A percentile compares a stretch with the other conserved stretches of the same genome.
These are phyloP conservation scores for Chytriomyces hyalinus DNA, from an alignment of 192 early-diverging fungal species.

Conservation along the genomic window DNA sequence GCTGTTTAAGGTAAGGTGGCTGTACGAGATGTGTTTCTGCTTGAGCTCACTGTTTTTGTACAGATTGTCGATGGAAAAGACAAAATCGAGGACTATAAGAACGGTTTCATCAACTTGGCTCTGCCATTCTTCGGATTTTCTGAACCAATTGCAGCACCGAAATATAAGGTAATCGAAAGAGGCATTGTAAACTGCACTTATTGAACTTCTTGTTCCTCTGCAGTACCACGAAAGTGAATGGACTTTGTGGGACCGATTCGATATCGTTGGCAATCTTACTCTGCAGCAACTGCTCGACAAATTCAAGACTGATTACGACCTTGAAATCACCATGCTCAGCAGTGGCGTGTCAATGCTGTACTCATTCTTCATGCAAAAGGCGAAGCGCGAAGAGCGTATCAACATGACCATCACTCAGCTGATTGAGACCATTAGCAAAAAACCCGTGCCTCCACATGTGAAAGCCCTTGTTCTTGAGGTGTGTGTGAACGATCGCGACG, in stretches of 20 bases:
- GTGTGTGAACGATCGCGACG: constrained; percentile 84
- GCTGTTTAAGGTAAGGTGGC: constrained; percentile 79
- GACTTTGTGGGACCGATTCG: constrained; percentile 96
- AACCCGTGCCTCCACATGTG: constrained; percentile 84
- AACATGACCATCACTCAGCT: constrained; percentile 82
- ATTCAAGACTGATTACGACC: constrained; percentile 79
- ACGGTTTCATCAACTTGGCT: constrained; percentile 97
- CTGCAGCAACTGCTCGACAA: constrained; percentile 87
- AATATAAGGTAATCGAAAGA: constrained; percentile 60
- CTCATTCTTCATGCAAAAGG: constrained; percentile 82
- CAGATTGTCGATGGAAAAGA: constrained; percentile 72
- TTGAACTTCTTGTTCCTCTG: background rate
- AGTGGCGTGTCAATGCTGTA: constrained; percentile 93
- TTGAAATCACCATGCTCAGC: constrained; percentile 93
- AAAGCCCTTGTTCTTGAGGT: constrained; percentile 85
- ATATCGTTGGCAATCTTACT: constrained; percentile 81
- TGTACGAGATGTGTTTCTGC: background rate
- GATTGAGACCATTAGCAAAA: constrained; percentile 81
- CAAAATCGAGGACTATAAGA: constrained; percentile 97
- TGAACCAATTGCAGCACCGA: constrained; percentile 92
- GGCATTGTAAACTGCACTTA: background rate
- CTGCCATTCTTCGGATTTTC: constrained; percentile 99
- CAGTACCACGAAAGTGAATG: constrained; percentile 84
- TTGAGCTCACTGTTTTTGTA: background rate
- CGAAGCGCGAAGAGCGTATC: constrained; percentile 84